These are phyloP conservation scores for Parathielavia appendiculata DNA, from an alignment of 495 filamentous ascomycete genomes.

Conservation along the genomic window DNA sequence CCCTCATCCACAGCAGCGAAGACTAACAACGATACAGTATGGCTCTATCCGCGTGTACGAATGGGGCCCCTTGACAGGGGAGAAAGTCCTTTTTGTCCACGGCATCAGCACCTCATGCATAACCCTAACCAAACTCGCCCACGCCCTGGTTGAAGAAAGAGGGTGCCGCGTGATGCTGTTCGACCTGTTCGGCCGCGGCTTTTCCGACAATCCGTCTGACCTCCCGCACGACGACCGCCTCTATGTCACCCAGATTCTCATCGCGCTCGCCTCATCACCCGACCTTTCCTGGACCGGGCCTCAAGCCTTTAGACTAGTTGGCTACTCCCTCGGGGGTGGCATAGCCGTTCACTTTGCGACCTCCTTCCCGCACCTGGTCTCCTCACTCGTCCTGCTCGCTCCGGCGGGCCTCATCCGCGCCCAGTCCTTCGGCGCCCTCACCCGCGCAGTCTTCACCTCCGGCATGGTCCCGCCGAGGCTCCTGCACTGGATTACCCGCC, in stretches of 20 bases:
- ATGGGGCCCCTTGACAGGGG: conserved; percentile 76
- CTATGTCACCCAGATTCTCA: conserved; percentile 67
- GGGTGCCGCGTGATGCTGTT: conserved; percentile 83
- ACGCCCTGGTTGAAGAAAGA: conserved; percentile 57
- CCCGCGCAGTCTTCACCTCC: conserved; percentile 56
- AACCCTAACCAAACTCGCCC: conserved; percentile 61
- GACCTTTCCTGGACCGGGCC: conserved; percentile 59
- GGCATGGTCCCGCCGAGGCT: conserved; percentile 43
- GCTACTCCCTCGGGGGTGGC: conserved; percentile 82
- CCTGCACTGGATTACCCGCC: conserved; percentile 34
- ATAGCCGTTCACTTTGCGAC: conserved; percentile 69
- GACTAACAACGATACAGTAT: conserved; percentile 48
- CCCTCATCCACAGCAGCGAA: background rate
- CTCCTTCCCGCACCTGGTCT: conserved; percentile 62
- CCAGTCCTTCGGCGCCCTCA: conserved; percentile 55
- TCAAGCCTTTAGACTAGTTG: conserved; percentile 62
- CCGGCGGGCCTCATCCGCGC: conserved; percentile 66
- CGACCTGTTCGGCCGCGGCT: conserved; percentile 76
- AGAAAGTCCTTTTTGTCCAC: conserved; percentile 76
- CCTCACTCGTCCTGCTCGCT: conserved; percentile 65
- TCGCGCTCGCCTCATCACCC: conserved; percentile 62
- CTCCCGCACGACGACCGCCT: conserved; percentile 67
- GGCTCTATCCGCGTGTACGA: conserved; percentile 82
- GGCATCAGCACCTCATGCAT: conserved; percentile 82
- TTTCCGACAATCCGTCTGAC: conserved; percentile 62